Evolutionary conservation across 306 rosid genomes (phyloP).

Genomic region (Quercus berberidifolia): DNA sequence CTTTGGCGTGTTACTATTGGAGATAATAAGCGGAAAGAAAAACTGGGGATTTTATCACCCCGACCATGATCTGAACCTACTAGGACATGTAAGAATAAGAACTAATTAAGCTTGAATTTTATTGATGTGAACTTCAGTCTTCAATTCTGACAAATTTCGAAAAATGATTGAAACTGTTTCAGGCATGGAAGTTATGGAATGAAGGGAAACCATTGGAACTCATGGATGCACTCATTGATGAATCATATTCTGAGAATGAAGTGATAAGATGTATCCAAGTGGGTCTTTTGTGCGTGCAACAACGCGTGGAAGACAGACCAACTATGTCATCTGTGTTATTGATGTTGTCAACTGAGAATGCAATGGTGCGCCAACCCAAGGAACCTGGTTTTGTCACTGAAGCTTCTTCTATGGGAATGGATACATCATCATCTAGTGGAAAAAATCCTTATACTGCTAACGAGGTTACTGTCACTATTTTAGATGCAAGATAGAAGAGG

Average conservation of each 20-base stretch:
- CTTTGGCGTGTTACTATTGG: slow-evolving; percentile 37
- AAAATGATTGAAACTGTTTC: slow-evolving; percentile 4
- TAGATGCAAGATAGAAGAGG: slow-evolving; percentile 2
- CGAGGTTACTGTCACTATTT: slow-evolving; percentile 22
- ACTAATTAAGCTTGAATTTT: background rate
- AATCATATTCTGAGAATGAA: slow-evolving; percentile 1
- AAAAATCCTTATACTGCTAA: slow-evolving; percentile 20
- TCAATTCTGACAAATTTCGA: background rate
- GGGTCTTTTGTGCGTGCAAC: slow-evolving; percentile 47
- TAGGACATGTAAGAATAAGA: slow-evolving; percentile 39
- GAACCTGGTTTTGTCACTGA: slow-evolving; percentile 39
- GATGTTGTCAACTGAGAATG: slow-evolving; percentile 38
- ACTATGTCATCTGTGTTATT: slow-evolving; percentile 42
- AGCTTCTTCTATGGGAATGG: slow-evolving; percentile 24
- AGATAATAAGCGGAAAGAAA: slow-evolving; percentile 34
- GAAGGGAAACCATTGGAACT: slow-evolving; percentile 38
- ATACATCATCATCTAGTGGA: slow-evolving; percentile 29
- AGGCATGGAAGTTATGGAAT: slow-evolving; percentile 65
- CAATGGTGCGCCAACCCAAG: slow-evolving; percentile 28
- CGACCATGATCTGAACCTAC: slow-evolving; percentile 38
- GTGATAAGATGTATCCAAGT: slow-evolving; percentile 45
- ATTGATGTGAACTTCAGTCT: background rate
- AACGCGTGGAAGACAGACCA: slow-evolving; percentile 49
- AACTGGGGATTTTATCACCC: slow-evolving; percentile 40
- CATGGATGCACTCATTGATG: slow-evolving; percentile 36